These are phyloP conservation scores for Asterophora parasitica DNA, from an alignment of 768 basidiomycete genomes.

Conservation along the genomic window DNA sequence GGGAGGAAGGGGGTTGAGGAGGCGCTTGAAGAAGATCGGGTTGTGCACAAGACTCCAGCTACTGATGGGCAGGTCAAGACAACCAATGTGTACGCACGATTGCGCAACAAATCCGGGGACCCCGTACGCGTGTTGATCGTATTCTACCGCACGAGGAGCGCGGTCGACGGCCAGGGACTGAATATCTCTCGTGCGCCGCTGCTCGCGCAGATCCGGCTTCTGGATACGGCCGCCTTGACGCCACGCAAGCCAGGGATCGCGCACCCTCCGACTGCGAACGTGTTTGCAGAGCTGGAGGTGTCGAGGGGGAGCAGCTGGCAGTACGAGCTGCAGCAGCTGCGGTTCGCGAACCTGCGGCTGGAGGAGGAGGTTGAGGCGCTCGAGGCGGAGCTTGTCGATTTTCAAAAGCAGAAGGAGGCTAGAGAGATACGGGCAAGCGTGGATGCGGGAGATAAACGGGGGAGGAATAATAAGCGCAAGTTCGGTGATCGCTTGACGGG, in stretches of 20 bases:
- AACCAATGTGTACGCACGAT: constrained; percentile 26
- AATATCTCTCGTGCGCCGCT: constrained; percentile 31
- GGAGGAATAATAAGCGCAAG: not conserved
- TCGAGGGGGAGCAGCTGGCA: constrained; percentile 81
- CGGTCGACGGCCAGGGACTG: constrained; percentile 8
- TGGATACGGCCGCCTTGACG: constrained; percentile 13
- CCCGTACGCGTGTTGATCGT: constrained; percentile 19
- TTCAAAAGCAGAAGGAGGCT: not conserved
- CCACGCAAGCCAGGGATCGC: not conserved
- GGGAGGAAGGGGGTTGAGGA: constrained; percentile 15
- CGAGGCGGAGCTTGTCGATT: constrained; percentile 18
- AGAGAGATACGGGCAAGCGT: not conserved
- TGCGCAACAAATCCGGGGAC: constrained; percentile 36
- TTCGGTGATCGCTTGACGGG: no score
- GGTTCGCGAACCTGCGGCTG: constrained; percentile 63
- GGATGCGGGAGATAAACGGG: not conserved
- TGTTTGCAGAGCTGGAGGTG: constrained; percentile 73
- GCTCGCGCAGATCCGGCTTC: constrained; percentile 33
- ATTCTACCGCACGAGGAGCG: constrained; percentile 27
- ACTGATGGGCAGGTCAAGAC: constrained; percentile 17
- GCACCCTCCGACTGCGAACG: constrained; percentile 25
- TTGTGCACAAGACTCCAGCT: constrained; percentile 20
- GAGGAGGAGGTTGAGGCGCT: constrained; percentile 45
- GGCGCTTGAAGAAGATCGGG: constrained; percentile 12
- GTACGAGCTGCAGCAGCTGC: constrained; percentile 84